Evolutionary conservation across 345 rosid species (phyloP).

Genomic region (Leavenworthia alabamica): DNA sequence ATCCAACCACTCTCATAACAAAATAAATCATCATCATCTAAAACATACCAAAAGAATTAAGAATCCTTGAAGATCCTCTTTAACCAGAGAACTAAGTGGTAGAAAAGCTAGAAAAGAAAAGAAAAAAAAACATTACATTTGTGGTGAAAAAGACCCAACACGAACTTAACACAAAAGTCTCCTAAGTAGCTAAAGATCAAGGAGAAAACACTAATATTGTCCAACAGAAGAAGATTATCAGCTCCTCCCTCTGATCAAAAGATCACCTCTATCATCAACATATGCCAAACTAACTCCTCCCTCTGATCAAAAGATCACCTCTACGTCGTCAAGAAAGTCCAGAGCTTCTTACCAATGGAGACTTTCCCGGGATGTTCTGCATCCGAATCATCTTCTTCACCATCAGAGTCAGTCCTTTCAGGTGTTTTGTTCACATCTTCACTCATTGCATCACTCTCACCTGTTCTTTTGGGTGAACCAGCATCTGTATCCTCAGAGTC

Average conservation of each 20-base stretch:
- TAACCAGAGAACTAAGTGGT: slow-evolving; percentile 13
- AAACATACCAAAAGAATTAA: slow-evolving; percentile 31
- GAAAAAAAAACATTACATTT: slow-evolving; percentile 1
- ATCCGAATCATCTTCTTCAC: slow-evolving; percentile 49
- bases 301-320: slow-evolving; percentile 6
- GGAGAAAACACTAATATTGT: slow-evolving; percentile 23
- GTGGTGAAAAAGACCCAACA: background rate
- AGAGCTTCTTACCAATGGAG: slow-evolving; percentile 84
- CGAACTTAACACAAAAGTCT: slow-evolving; percentile 15
- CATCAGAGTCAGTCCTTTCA: slow-evolving; percentile 37
- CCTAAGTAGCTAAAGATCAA: slow-evolving; percentile 24
- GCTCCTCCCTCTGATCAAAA: slow-evolving; percentile 17
- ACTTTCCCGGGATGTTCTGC: slow-evolving; percentile 65
- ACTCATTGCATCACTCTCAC: slow-evolving; percentile 42
- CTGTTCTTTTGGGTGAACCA: slow-evolving; percentile 34
- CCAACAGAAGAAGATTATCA: slow-evolving; percentile 17
- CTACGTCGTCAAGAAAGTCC: slow-evolving; percentile 85
- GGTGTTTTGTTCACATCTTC: slow-evolving; percentile 80
- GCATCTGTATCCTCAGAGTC: slow-evolving; percentile 40
- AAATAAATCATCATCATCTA: slow-evolving; percentile 20
- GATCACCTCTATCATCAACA: slow-evolving; percentile 23
- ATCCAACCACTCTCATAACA: slow-evolving; percentile 11
- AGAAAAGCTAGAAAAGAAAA: background rate
- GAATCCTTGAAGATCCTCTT: slow-evolving; percentile 17
- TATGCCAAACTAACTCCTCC: slow-evolving; percentile 10